Percentiles rank a stretch among this genome's conserved stretches.
Conservation (phyloP, 176 grass and related monocot species). For the Zizania latifolia region DNA sequence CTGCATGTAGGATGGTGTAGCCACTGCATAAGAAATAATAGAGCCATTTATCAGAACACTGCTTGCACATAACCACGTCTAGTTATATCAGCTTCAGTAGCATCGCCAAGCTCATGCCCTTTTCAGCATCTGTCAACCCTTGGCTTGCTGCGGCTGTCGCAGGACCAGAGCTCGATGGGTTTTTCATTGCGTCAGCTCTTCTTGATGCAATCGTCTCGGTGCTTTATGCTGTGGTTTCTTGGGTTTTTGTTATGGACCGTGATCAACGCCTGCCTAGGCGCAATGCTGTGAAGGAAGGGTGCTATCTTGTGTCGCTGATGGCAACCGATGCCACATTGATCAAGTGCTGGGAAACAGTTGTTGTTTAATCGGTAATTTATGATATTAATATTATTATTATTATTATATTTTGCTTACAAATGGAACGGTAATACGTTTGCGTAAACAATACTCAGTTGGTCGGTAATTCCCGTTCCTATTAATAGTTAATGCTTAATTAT, state of each 20-base stretch:
- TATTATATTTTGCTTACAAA: too few species aligned
- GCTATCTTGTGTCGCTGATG: conserved; percentile 72
- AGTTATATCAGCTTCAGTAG: too few species aligned
- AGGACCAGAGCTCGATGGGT: conserved; percentile 50
- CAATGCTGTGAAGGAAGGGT: conserved; percentile 88
- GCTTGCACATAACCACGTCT: too few species aligned
- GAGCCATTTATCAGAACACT: too few species aligned
- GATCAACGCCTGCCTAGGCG: conserved; percentile 49
- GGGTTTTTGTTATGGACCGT: conserved; percentile 83
- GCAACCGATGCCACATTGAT: conserved; percentile 65
- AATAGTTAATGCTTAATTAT: too few species aligned
- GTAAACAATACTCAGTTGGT: too few species aligned
- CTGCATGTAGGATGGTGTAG: too few species aligned
- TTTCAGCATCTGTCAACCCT: conserved; percentile 56
- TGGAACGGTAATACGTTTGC: too few species aligned
- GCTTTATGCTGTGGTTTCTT: conserved; percentile 77
- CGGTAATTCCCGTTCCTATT: too few species aligned
- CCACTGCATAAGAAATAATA: too few species aligned
- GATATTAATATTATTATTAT: too few species aligned
- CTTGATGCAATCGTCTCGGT: conserved; percentile 73
- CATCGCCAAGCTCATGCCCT: conserved; percentile 77
- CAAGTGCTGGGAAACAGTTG: conserved; percentile 79
- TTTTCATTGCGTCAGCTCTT: conserved; percentile 70
- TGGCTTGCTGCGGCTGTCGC: conserved; percentile 40
- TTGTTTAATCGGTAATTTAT: too few species aligned